Percentiles rank a stretch among this genome's conserved stretches.
phyloP scores from a whole-genome alignment of 768 basidiomycete species.

The Amanita pseudoporphyria region DNA sequence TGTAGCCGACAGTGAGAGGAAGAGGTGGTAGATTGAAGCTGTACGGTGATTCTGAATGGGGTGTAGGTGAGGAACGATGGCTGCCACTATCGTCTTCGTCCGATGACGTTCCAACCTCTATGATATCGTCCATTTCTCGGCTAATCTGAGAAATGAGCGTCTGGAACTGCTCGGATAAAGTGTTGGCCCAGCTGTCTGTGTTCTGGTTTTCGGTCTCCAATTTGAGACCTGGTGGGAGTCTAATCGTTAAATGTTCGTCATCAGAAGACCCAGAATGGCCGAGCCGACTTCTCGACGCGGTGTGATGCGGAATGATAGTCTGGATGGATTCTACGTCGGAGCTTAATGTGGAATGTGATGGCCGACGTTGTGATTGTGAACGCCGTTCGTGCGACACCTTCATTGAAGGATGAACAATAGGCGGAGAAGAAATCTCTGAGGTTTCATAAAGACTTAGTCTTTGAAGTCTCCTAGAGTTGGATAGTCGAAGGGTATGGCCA shows the following conservation, averaged over 20 bases:
- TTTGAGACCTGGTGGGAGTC: conserved; percentile 1
- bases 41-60: conserved; percentile 8
- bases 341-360: conserved; percentile 3
- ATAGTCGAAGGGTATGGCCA: conserved; percentile 14
- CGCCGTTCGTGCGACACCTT: background rate
- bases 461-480: background rate
- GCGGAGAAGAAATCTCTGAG: background rate
- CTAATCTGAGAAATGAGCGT: conserved; percentile 39
- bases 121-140: conserved; percentile 41
- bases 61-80: conserved; percentile 9
- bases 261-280: conserved; percentile 2
- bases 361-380: background rate
- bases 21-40: conserved; percentile 17
- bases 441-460: background rate
- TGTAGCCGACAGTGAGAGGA: conserved; percentile 27
- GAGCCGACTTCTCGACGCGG: background rate
- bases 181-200: conserved; percentile 27
- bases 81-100: conserved; percentile 10
- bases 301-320: background rate
- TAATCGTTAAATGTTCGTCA: background rate
- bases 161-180: conserved; percentile 42
- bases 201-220: conserved; percentile 3
- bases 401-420: background rate
- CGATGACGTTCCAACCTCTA: conserved; percentile 27
- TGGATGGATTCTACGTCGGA: conserved; percentile 3